Evolutionary conservation across 2,329 filamentous ascomycete genomes (phyloP).

Genomic region (Cytospora piceae): DNA sequence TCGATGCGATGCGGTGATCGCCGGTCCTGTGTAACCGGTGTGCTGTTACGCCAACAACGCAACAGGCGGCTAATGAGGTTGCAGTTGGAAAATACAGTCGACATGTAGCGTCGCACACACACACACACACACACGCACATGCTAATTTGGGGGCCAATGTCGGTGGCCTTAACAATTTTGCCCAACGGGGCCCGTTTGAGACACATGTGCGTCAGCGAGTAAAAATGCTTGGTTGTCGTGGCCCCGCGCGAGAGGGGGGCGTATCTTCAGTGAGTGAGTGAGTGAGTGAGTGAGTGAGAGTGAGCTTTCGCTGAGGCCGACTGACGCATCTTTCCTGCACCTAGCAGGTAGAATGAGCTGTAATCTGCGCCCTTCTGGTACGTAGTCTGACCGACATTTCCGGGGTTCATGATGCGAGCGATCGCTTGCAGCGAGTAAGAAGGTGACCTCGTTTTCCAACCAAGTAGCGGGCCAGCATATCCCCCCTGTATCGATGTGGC

Average conservation of each 20-base stretch:
- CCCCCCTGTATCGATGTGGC: slow-evolving; percentile 5
- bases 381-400: slow-evolving; percentile 22
- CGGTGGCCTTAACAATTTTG: slow-evolving; percentile 26
- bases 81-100: background rate
- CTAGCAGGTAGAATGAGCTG: slow-evolving; percentile 2
- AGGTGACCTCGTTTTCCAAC: background rate
- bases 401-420: slow-evolving; percentile 1
- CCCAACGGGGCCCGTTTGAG: background rate
- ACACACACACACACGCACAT: background rate
- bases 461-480: slow-evolving; percentile 1
- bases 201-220: slow-evolving; percentile 19
- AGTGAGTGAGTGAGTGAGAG: slow-evolving; percentile 4
- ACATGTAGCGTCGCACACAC: background rate
- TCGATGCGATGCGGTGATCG: slow-evolving; percentile 4
- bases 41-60: background rate
- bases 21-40: slow-evolving; percentile 4
- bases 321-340: slow-evolving; percentile 14
- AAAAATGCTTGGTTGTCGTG: slow-evolving; percentile 4
- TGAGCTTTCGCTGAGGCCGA: background rate
- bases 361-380: slow-evolving; percentile 8
- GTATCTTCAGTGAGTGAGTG: background rate
- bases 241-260: slow-evolving; percentile 5
- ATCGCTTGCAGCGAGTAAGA: slow-evolving; percentile 8
- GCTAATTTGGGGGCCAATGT: slow-evolving; percentile 16
- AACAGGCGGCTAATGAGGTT: slow-evolving; percentile 2